Evolutionary conservation across 805 yeast species (phyloP).

Genomic region (Metschnikowia koreensis): DNA sequence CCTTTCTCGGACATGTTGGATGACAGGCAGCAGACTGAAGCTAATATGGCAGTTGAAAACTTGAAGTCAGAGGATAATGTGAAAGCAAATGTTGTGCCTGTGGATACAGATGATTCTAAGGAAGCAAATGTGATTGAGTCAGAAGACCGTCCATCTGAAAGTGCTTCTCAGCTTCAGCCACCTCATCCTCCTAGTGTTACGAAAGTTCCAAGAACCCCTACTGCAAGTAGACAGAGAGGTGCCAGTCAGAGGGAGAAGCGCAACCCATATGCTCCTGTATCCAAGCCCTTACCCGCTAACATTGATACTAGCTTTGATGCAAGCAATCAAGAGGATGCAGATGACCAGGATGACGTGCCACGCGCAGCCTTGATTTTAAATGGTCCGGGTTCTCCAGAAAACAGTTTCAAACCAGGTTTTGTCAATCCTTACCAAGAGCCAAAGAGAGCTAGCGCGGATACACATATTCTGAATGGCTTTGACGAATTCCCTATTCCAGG

Average conservation of each 20-base stretch:
- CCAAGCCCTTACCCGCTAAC: slow-evolving; percentile 17
- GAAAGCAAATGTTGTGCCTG: neutral
- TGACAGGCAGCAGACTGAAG: neutral
- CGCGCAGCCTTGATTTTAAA: slow-evolving; percentile 11
- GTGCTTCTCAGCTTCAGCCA: neutral
- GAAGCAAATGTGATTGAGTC: neutral
- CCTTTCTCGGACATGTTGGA: slow-evolving; percentile 2
- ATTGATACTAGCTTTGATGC: slow-evolving; percentile 35
- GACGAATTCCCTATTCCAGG: slow-evolving; percentile 46
- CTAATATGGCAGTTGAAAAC: neutral
- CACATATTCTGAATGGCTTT: slow-evolving; percentile 21
- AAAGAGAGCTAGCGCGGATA: slow-evolving; percentile 2
- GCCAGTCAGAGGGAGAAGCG: neutral
- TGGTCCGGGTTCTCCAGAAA: slow-evolving; percentile 5
- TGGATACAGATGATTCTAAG: neutral
- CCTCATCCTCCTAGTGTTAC: neutral
- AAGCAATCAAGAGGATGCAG: slow-evolving; percentile 11
- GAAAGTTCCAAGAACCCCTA: neutral
- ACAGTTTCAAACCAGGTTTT: slow-evolving; percentile 16
- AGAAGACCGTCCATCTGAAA: neutral
- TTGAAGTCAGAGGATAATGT: neutral
- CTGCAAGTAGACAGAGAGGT: neutral
- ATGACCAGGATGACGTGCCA: slow-evolving; percentile 1
- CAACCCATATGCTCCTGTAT: slow-evolving; percentile 7
- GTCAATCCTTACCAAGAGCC: slow-evolving; percentile 29